Evolutionary conservation across 1,284 basidiomycete genomes (phyloP), one percentile per base, ranked within the genome.

Genomic region (Tilletia caries): DNA sequence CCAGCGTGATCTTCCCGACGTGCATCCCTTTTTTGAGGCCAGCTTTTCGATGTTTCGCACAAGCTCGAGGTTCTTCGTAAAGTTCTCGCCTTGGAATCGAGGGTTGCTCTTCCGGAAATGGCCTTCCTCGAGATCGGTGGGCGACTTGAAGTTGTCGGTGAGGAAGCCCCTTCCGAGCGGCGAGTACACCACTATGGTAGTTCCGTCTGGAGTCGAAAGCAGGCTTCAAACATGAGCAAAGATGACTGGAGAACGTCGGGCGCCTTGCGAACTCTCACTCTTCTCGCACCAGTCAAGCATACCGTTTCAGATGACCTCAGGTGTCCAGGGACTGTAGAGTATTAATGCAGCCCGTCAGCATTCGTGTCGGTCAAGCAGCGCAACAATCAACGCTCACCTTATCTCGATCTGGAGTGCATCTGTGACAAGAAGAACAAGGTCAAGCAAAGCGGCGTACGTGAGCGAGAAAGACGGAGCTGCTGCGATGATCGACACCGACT

Each of bases 401-500:
- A 67, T 75, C 92, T 60, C 84, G 75, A 85, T 83, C 73, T 85
- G 84, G 10, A 84, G 67, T 5, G 84, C 84, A 68, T 85, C 58
- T 62, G 58, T 15, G 18, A 29, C 27, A 20, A 27, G 25, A 50
- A n/a, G 20, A 25, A 20, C 48, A n/a, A 20, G 6, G n/a, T 20
- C 43, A 20, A 44, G 43, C 43, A 44, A 50, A 20, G 3, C 10
- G 20, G 48, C 18, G 18, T 20, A 50, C 8, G 25, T 50, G n/a
- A 50, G 48, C 48, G 6, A 20, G 20, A n/a, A 20, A 27, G 20
- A 4, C 1, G 25, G 20, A 50, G 20, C 48, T 8, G 12, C 48
- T 13, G 20, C 20, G 27, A 5, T 23, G 2, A 13, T 29, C 18
- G 6, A 29, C 27, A 34, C 12, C 10, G 12, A 33, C 58, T 33